Evolutionary conservation across 2,329 filamentous ascomycete species (phyloP).

Genomic region (Emergomyces pasteurianus): DNA sequence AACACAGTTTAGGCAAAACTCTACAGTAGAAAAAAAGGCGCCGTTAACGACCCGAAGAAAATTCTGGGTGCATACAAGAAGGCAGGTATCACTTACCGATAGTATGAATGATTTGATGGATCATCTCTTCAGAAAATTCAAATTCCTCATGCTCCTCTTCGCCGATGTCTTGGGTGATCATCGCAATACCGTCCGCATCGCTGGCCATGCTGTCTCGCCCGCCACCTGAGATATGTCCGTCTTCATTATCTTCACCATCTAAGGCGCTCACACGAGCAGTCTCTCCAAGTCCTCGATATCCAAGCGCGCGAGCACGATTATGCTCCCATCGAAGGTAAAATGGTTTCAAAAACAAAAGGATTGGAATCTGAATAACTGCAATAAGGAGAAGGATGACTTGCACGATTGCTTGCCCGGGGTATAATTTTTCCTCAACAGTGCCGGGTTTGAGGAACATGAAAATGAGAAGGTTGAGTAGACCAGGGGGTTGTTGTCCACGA

Average conservation of each 20-base stretch:
- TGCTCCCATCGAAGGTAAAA: constrained; percentile 91
- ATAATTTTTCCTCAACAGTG: constrained; percentile 55
- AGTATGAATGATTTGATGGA: constrained; percentile 97
- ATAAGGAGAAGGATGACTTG: constrained; percentile 71
- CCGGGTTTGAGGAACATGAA: constrained; percentile 97
- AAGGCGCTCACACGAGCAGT: constrained; percentile 76
- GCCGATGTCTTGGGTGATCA: constrained; percentile 75
- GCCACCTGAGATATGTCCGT: constrained; percentile 45
- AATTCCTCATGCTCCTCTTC: constrained; percentile 88
- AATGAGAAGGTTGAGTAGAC: constrained; percentile 95
- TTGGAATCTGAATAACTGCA: constrained; percentile 74
- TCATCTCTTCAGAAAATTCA: constrained; percentile 95
- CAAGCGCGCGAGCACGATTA: constrained; percentile 73
- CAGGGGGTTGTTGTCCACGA: constrained; percentile 58
- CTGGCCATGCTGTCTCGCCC: constrained; percentile 55
- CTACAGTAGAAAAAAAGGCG: constrained; percentile 32
- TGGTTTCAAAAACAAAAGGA: constrained; percentile 88
- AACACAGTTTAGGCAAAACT: constrained; percentile 98
- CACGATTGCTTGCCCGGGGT: constrained; percentile 61
- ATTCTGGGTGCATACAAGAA: neutral
- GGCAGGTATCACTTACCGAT: constrained; percentile 57
- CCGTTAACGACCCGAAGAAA: constrained; percentile 14
- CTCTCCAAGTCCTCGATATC: constrained; percentile 90
- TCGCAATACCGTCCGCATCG: constrained; percentile 70
- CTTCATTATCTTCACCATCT: constrained; percentile 71